Evolutionary conservation across 306 rosid species (phyloP), one percentile per base, ranked within the genome.

Genomic region (Quercus dentata): DNA sequence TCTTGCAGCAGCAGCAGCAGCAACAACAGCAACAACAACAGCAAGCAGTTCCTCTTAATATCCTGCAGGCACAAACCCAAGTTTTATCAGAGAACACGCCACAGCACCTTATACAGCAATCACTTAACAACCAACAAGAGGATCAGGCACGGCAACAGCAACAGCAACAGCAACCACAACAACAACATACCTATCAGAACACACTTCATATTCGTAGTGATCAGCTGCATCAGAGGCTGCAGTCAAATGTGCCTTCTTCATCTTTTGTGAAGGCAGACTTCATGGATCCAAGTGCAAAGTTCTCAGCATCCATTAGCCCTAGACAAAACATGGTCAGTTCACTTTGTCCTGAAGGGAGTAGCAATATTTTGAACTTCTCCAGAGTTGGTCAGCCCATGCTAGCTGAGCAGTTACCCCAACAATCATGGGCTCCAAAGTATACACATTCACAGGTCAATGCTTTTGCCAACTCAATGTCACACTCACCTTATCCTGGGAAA

Each of bases 211-310:
- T 86, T 76, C 94, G 87, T 78, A 81, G 76, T 71, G 91, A 89
- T 79, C 94, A 86, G 83, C 86, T 91, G 69, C 90, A 87, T 87
- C 97, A 86, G 83, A 88, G 87, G 73, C 97, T 77, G 72, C 92
- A 89, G 74, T 68, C 92, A 35, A 85, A 87, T 69, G 57, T 86
- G 79, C 89, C 96, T 71, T 91, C 96, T 44, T 82, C 94, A 11
- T 86, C 97, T 49, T 91, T 83, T 80, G 84, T 88, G 12, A 91
- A 87, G 84, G 77, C 86, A 0, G 92, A 89, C 74, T 88, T 86
- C 79, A 35, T 84, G 79, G 97, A 89, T 58, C 87, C 91, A 19
- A 81, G 81, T 83, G 68, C 86, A n/a, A 91, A 88, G 86, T 91
- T 88, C 74, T 51, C 91, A 3, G 70, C 88, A 31, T 85, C 91